These are phyloP conservation scores for Phyllosticta citribraziliensis DNA, from an alignment of 2,329 filamentous ascomycete genomes.

Conservation along the genomic window DNA sequence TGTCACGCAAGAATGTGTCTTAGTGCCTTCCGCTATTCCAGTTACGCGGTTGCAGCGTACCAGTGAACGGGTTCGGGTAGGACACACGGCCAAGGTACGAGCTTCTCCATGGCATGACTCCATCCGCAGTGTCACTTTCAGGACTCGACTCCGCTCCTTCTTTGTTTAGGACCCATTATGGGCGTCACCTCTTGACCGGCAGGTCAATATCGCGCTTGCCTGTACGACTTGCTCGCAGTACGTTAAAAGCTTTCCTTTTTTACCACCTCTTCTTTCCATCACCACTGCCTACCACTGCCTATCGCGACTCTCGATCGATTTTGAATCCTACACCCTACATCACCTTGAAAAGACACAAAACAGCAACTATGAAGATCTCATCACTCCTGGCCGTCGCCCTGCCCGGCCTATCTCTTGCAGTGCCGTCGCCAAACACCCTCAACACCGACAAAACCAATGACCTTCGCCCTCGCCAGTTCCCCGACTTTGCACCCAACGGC, in stretches of 20 bases:
- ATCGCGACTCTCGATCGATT: neutral
- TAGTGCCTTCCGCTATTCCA: neutral
- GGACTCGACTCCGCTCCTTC: neutral
- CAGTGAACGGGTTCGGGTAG: neutral
- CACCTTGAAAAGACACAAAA: neutral
- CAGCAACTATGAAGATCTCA: conserved; percentile 3
- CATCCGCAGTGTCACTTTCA: neutral
- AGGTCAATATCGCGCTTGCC: neutral
- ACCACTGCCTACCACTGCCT: neutral
- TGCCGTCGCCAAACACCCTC: neutral
- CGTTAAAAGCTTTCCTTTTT: neutral
- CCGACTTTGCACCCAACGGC: conserved; percentile 5
- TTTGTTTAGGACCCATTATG: neutral
- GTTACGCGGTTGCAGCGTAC: neutral
- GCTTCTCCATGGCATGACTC: neutral
- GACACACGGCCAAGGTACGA: neutral
- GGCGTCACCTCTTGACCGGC: neutral
- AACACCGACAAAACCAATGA: neutral
- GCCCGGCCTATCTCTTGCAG: conserved; percentile 1
- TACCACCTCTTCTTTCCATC: neutral
- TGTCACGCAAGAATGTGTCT: neutral
- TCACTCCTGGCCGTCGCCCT: neutral
- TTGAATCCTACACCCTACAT: no score
- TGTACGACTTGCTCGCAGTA: neutral
- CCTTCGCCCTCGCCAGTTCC: neutral